phyloP scores from a whole-genome alignment of 306 rosid genomes.

The Delonix regia region DNA sequence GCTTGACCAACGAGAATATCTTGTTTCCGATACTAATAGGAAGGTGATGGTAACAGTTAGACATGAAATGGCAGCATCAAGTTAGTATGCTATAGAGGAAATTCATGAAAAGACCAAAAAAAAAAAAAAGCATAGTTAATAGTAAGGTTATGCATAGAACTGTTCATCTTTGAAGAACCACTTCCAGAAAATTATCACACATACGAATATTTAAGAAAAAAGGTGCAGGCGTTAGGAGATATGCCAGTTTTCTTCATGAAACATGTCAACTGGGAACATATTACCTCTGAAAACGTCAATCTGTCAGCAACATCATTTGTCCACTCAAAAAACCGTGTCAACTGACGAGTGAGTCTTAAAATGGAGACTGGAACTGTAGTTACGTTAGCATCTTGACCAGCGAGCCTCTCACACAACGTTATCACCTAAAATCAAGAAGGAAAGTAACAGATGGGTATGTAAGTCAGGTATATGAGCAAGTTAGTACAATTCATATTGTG shows the following conservation, averaged over 20 bases:
- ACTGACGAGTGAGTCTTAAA: conserved; percentile 85
- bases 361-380: conserved; percentile 92
- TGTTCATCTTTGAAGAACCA: not conserved
- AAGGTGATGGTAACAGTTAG: not conserved
- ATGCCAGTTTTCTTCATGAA: not conserved
- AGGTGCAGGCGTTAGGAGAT: not conserved
- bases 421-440: conserved; percentile 63
- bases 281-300: conserved; percentile 95
- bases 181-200: not conserved
- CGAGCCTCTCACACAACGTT: conserved; percentile 94
- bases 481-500: not conserved
- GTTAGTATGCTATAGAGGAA: not conserved
- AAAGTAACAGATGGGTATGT: not conserved
- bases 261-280: not conserved
- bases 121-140: not conserved
- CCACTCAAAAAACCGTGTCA: conserved; percentile 92
- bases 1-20: not conserved
- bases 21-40: not conserved
- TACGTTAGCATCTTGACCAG: conserved; percentile 96
- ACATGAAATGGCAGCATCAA: not conserved
- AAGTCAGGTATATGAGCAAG: not conserved
- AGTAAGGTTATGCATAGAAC: not conserved
- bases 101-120: not conserved
- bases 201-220: not conserved
- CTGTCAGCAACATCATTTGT: conserved; percentile 97